Conservation (phyloP, 768 basidiomycete genomes). For the Mycena latifolia region DNA sequence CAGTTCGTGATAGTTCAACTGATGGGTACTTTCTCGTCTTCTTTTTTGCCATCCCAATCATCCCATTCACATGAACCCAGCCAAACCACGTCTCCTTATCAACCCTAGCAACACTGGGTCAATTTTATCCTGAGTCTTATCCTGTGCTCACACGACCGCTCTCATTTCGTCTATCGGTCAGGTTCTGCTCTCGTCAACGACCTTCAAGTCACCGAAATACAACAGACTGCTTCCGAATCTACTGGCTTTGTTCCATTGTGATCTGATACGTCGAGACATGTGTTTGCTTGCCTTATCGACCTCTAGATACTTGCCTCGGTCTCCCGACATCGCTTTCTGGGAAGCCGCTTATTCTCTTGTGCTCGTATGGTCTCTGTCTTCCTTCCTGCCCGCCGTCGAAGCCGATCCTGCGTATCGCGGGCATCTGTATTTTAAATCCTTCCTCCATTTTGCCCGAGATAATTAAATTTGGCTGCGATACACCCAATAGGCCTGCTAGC, state of each 20-base stretch:
- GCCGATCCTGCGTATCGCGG: background rate
- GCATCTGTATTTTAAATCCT: background rate
- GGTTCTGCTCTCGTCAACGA: background rate
- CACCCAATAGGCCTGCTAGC: constrained; percentile 17
- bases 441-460: background rate
- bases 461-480: background rate
- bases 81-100: background rate
- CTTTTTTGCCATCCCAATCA: too few relatives aligned
- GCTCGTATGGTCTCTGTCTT: constrained; percentile 24
- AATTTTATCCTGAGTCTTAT: too few relatives aligned
- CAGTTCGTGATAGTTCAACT: too few relatives aligned
- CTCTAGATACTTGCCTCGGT: background rate
- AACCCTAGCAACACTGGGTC: background rate
- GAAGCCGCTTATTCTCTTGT: background rate
- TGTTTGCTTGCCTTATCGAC: constrained; percentile 27
- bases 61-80: background rate
- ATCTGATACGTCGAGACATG: constrained; percentile 16
- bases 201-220: background rate
- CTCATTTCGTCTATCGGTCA: background rate
- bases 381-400: background rate
- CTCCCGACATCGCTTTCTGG: constrained; percentile 13
- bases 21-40: too few relatives aligned
- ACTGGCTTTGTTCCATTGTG: background rate
- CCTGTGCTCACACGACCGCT: constrained; percentile 5
- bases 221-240: too few relatives aligned